Base-by-base conservation (phyloP, 2,329 filamentous ascomycete genomes). In the Venturia aucupariae region DNA sequence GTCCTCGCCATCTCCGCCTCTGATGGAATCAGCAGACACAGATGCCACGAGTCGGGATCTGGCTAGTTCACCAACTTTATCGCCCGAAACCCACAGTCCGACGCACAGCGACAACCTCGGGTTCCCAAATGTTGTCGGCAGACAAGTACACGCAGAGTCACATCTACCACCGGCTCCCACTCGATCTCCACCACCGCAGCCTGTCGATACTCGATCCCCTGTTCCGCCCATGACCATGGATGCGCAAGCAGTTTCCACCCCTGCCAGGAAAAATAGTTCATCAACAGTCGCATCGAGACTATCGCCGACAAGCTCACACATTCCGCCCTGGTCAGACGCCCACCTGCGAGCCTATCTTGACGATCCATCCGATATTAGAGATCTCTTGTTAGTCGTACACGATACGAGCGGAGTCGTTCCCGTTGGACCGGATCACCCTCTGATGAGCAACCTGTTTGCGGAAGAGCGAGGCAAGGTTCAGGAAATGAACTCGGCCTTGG, bases 331-430 rank as follows among this genome's bases (percentile, higher is more conserved):
- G 94, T 93, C 91, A 67, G 93, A 97, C 74, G 82, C 86, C 64
- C 90, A 86, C 70, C 83, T 99, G 35, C 86, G 91, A 66, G 88
- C 90, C 17, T 99, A 97, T 76, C 89, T 97, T 71, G 93, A 97
- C 69, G 91, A 94, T 59, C 61, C 55, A 39, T 27, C 27, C 41
- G 91, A 96, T 67, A 91, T 99, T 69, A 86, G 90, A 61, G 93
- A 99, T 73, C 84, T 97, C 73, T 82, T 97, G 62, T 84, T 92
- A 44, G 89, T 99, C 66, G 91, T 99, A 35, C 92, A 96, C 72
- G 92, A 97, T 76, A 96, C 92, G 74, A 89, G 86, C 17, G 90
- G 92, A 66, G 86, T 95, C 19, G 83, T 86, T 51, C 89, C 91
- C 22, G 90, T 88, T 8, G 85, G 88, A 1, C 83, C 84, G n/a